Evolutionary conservation across 108 stramenopile genomes (phyloP).

Genomic region (Discostella stelligeroides): DNA sequence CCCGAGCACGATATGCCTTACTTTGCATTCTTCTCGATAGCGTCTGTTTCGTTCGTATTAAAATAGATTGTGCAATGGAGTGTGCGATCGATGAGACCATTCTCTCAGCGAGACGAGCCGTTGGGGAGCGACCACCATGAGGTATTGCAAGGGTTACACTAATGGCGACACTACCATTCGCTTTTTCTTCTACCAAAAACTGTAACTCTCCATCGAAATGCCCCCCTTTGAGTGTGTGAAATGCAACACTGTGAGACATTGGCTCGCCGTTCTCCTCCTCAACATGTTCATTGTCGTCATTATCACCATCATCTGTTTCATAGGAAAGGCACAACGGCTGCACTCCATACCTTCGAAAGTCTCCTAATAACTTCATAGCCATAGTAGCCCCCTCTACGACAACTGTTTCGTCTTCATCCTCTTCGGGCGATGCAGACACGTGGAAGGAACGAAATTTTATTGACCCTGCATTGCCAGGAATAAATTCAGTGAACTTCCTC

Average conservation of each 20-base stretch:
- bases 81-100: conserved; percentile 50
- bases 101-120: conserved; percentile 35
- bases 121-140: conserved; percentile 50
- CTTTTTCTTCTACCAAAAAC: conserved; percentile 39
- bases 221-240: conserved; percentile 63
- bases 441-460: conserved; percentile 41
- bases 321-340: conserved; percentile 53
- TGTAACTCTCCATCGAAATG: conserved; percentile 81
- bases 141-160: conserved; percentile 58
- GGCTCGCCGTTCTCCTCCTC: conserved; percentile 31
- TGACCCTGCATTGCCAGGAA: conserved; percentile 25
- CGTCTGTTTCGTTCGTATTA: conserved; percentile 54
- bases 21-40: conserved; percentile 61
- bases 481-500: conserved; percentile 72
- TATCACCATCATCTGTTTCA: conserved; percentile 38
- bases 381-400: conserved; percentile 46
- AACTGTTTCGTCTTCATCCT: conserved; percentile 25
- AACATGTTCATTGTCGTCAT: conserved; percentile 23
- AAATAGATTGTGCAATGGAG: conserved; percentile 58
- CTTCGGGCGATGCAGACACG: conserved; percentile 13
- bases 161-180: conserved; percentile 31
- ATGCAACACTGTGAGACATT: conserved; percentile 41
- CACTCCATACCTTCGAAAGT: conserved; percentile 68
- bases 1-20: conserved; percentile 53
- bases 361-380: conserved; percentile 64